A percentile compares a stretch with the other conserved stretches of the same genome.
Conservation (phyloP, 345 rosid species). For the Salix exigua region DNA sequence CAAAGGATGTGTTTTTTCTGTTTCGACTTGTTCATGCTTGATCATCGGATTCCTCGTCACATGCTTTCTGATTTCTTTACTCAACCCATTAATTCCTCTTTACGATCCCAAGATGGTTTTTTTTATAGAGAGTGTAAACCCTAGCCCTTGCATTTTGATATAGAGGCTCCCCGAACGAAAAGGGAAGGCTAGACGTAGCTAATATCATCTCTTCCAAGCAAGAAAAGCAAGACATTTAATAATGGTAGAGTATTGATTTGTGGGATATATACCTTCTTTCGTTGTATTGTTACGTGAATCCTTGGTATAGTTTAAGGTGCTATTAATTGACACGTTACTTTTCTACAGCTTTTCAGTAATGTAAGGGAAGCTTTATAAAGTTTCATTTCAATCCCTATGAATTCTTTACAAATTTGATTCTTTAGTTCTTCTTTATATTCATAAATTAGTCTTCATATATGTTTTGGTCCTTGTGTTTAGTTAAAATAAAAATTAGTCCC, state of each 20-base stretch:
- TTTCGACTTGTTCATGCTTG: constrained; percentile 28
- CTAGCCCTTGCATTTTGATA: not conserved
- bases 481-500: too few species aligned
- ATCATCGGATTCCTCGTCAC: constrained; percentile 47
- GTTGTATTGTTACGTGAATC: not conserved
- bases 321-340: too few species aligned
- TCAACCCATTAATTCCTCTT: constrained; percentile 8
- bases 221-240: not conserved
- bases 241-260: not conserved
- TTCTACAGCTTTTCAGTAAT: too few species aligned
- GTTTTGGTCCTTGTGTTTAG: too few species aligned
- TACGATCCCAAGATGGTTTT: constrained; percentile 29
- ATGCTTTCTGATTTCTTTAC: constrained; percentile 16
- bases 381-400: too few species aligned
- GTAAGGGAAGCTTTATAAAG: too few species aligned
- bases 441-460: too few species aligned
- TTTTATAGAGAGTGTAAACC: constrained; percentile 1
- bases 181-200: not conserved
- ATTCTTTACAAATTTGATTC: too few species aligned
- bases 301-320: too few species aligned
- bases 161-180: constrained; percentile 9
- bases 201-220: not conserved
- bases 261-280: not conserved
- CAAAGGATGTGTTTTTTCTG: constrained; percentile 35
- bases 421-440: too few species aligned